Evolutionary conservation across 2,329 filamentous ascomycete species (phyloP), one percentile per base, ranked within the genome.

Genomic region (Colletotrichum theobromicola): DNA sequence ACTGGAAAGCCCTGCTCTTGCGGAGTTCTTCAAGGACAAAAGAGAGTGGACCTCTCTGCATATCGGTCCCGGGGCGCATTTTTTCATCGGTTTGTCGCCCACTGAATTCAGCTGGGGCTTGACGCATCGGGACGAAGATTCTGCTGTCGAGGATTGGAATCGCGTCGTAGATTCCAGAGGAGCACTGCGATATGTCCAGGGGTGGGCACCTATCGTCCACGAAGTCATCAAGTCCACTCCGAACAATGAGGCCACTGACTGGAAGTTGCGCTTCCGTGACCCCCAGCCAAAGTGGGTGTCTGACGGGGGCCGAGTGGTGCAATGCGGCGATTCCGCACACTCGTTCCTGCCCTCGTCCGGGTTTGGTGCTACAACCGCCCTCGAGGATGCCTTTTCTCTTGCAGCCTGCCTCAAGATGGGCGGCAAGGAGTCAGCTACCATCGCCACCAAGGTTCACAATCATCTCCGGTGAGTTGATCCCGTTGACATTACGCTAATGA

Each of bases 281-380:
- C 84, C 83, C 30, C 82, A 83, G 62, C 83, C 83, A 1, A 80
- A 81, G 28, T 86, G 83, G 84, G 79, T 80, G 4, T 85, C 84
- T 2, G 79, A 79, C 0, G 78, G 78, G 1, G 82, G 76, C 2
- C 81, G 83, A 3, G 81, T 86, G 3, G 78, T 85, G n/a, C 79
- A 83, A 60, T 83, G 85, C 46, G 84, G 84, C n/a, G 85, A 86
- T 70, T 82, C 84, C 0, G 85, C 85, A 4, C 85, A 86, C 76
- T 81, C 84, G 0, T 84, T 85, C 76, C 79, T 85, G 18, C 84
- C 85, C 1, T 81, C 84, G 7, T 85, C 84, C 0, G 83, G 83
- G 26, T 85, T 85, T 70, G 84, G 84, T 4, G 85, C 84, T 8
- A 85, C 83, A 4, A 84, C 85, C 76, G 84, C 84, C 2, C 85